Evolutionary conservation across 2,329 filamentous ascomycete genomes (phyloP), one percentile per base, ranked within the genome.

Genomic region (Diaporthe citri): DNA sequence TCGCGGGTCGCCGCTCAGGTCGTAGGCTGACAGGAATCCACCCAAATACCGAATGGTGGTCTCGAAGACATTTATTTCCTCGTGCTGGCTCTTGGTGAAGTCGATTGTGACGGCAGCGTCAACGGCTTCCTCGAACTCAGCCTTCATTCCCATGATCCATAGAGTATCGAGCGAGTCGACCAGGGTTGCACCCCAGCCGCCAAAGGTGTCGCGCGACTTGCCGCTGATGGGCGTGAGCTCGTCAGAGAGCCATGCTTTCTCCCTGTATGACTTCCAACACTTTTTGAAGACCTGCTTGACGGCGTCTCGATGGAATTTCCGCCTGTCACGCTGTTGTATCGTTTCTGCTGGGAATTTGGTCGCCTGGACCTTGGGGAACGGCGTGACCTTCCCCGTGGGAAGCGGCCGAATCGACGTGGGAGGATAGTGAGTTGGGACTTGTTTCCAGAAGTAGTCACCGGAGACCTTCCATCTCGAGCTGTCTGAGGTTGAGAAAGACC

Each of bases 41-140:
- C 75, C 75, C n/a, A 77, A 46, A 25, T 77, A 76, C 5, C 75
- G 74, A 28, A 77, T 77, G 3, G 83, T 34, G 86, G 84, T 73
- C 86, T 83, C 0, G 87, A 86, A 77, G 10, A 73, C 67, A 41
- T 77, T 77, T 28, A 76, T 60, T 15, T 69, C 43, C 4, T 70
- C 71, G 15, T 72, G 59, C 34, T 71, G 62, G 28, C 62, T 74
- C 20, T 52, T 69, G n/a, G 71, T 73, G 20, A 75, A 77, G 46
- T 77, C 71, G 43, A 77, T 73, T 7, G 57, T 55, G 17, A 34
- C 46, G 8, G 66, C 74, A 31, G 74, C 74, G 2, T 69, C 52
- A 6, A 72, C 74, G 3, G 75, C 75, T 13, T 75, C 56, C 10
- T 17, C 15, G 43, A 77, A 77, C 22, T 77, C 75, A 15, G 66